These are phyloP conservation scores for Lepidium aucheri DNA, from an alignment of 345 rosid genomes.

Conservation along the genomic window DNA sequence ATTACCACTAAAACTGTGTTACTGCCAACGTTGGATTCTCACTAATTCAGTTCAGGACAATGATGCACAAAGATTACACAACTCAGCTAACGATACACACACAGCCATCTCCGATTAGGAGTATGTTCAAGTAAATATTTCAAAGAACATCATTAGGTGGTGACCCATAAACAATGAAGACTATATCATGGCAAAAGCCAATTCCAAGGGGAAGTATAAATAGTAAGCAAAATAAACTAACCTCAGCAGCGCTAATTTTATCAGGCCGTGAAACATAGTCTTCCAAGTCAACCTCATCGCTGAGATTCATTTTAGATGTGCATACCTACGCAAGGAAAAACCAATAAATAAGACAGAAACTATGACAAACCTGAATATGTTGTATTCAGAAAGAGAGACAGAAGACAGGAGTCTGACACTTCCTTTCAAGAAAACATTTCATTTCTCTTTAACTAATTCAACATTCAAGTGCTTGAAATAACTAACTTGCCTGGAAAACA, in stretches of 20 bases:
- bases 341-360: not conserved
- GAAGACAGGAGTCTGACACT: too few species aligned
- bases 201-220: not conserved
- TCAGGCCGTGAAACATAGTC: slow-evolving; percentile 98
- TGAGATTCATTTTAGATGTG: slow-evolving; percentile 89
- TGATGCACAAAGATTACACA: not conserved
- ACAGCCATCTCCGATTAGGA: not conserved
- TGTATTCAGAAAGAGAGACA: not conserved
- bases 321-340: slow-evolving; percentile 59
- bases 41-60: not conserved
- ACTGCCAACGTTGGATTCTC: not conserved
- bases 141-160: not conserved
- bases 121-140: not conserved
- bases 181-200: not conserved
- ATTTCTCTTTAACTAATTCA: not conserved
- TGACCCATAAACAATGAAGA: not conserved
- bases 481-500: slow-evolving; percentile 71
- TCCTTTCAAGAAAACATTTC: too few species aligned
- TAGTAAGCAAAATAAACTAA: slow-evolving; percentile 32
- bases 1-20: too few species aligned
- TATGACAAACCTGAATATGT: not conserved
- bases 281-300: slow-evolving; percentile 98
- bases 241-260: slow-evolving; percentile 99
- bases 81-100: slow-evolving; percentile 5
- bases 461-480: not conserved